Evolutionary conservation across 495 filamentous ascomycete genomes (phyloP), one percentile per base, ranked within the genome.

Genomic region (Penicillium paradoxum): DNA sequence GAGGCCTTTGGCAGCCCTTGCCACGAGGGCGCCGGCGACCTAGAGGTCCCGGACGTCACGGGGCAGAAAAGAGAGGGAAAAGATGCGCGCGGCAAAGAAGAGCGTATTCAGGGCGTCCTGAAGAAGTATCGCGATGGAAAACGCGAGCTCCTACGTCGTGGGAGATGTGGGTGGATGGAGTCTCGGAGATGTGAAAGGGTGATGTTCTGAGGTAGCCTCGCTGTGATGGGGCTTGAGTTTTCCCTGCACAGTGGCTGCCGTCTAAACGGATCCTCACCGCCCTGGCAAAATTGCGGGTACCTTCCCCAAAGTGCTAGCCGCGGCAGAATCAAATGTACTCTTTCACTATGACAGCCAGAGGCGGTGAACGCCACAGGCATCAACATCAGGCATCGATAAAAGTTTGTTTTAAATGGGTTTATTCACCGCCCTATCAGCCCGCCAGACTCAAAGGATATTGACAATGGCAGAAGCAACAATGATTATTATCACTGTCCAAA

Each of bases 1-100:
- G 68, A 73, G 74, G 74, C 71, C 72, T 74, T 69, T 71, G 73
- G 73, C 74, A 72, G 74, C 70, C 73, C 73, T 77, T 77, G 73
- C 73, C 73, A 77, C 73, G 71, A 77, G 73, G 73, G 73, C 73
- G 73, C 72, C 72, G 66, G 68, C 70, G 72, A 73, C 73, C 72
- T 69, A 59, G 42, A 42, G 59, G 69, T 58, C 63, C 67, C 64
- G 63, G 59, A 72, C 64, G 67, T 70, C 63, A 68, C 69, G 69
- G 66, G 71, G 64, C 63, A 63, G 36, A 33, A 57, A 66, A 73
- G 60, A 67, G 62, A 49, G 65, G 49, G 48, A 64, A 64, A 58
- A 50, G 44, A 41, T 18, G 36, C 43, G 49, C 58, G 65, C 55
- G 54, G 55, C 60, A 45, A 43, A 46, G 54, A 24, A 51, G 54